Evolutionary conservation across 768 basidiomycete genomes (phyloP).

Genomic region (Gyrodon lividus): DNA sequence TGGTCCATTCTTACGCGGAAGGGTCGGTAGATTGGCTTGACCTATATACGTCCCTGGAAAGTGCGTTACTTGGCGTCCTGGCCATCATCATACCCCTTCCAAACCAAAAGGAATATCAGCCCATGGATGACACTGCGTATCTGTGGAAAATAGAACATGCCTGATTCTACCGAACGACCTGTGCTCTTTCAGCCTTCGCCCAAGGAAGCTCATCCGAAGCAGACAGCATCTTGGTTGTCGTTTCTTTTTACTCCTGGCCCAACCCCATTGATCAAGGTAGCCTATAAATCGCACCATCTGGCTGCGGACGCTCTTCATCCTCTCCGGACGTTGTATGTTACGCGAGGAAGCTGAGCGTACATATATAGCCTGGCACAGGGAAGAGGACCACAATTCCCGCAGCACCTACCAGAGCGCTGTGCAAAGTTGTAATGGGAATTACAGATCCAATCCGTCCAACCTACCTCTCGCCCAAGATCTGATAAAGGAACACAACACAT

Average conservation of each 20-base stretch:
- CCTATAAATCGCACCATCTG: constrained; percentile 41
- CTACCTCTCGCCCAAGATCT: constrained; percentile 9
- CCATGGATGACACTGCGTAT: constrained; percentile 1
- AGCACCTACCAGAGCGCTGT: constrained; percentile 60
- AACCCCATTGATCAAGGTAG: constrained; percentile 47
- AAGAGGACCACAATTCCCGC: constrained; percentile 48
- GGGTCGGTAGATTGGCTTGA: not conserved
- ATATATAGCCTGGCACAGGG: constrained; percentile 50
- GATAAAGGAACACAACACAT: constrained; percentile 7
- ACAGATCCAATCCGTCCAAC: constrained; percentile 11
- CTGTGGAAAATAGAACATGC: not conserved
- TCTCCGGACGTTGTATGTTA: constrained; percentile 35
- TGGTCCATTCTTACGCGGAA: constrained; percentile 7
- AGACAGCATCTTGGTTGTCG: constrained; percentile 37
- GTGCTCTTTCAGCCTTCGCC: not conserved
- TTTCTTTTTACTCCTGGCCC: constrained; percentile 49
- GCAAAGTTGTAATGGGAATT: constrained; percentile 39
- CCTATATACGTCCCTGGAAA: not conserved
- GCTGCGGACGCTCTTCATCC: constrained; percentile 43
- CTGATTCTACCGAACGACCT: constrained; percentile 8
- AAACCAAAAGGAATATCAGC: constrained; percentile 1
- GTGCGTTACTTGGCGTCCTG: constrained; percentile 1
- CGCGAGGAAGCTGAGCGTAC: too few relatives aligned
- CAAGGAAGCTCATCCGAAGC: constrained; percentile 34
- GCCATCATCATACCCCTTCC: constrained; percentile 8